These are phyloP conservation scores for Globisporangium rhizosaccharum DNA, from an alignment of 352 stramenopile genomes.

Conservation along the genomic window DNA sequence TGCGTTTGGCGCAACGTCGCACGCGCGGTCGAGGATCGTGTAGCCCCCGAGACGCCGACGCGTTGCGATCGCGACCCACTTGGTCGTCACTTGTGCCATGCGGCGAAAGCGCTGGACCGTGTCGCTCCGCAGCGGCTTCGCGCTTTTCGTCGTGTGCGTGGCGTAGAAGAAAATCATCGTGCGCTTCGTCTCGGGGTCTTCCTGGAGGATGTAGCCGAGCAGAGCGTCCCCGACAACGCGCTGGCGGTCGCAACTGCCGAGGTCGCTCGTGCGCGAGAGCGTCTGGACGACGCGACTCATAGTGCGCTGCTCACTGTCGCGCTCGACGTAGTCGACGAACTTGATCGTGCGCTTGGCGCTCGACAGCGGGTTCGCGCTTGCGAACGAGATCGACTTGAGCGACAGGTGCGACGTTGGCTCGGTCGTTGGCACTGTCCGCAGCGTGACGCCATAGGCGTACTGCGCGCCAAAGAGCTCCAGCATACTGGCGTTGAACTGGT, in stretches of 20 bases:
- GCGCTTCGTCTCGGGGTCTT: constrained; percentile 13
- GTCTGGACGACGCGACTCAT: constrained; percentile 19
- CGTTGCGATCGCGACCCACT: constrained; percentile 15
- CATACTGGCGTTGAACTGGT: constrained; percentile 28
- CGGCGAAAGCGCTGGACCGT: constrained; percentile 14
- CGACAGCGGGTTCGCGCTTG: constrained; percentile 12
- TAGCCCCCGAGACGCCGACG: constrained; percentile 15
- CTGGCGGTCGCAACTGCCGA: constrained; percentile 5
- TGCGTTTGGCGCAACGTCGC: background rate
- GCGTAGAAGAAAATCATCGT: constrained; percentile 20
- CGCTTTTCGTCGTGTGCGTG: background rate
- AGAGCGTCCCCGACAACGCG: constrained; percentile 7
- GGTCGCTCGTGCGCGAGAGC: constrained; percentile 5
- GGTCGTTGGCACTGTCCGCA: constrained; percentile 15
- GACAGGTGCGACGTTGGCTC: constrained; percentile 11
- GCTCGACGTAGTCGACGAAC: constrained; percentile 22
- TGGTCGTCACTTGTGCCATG: constrained; percentile 8
- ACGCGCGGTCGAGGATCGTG: constrained; percentile 9
- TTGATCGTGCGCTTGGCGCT: constrained; percentile 12
- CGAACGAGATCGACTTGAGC: constrained; percentile 19
- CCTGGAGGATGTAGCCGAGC: constrained; percentile 17
- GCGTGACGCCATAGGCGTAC: constrained; percentile 19
- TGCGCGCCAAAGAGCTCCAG: constrained; percentile 16
- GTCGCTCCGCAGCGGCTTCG: background rate
- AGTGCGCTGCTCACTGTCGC: background rate